A percentile compares a stretch with the other conserved stretches of the same genome.
Evolutionary conservation across 1,139 yeast genomes (phyloP).

Genomic region (Taphrina deformans): DNA sequence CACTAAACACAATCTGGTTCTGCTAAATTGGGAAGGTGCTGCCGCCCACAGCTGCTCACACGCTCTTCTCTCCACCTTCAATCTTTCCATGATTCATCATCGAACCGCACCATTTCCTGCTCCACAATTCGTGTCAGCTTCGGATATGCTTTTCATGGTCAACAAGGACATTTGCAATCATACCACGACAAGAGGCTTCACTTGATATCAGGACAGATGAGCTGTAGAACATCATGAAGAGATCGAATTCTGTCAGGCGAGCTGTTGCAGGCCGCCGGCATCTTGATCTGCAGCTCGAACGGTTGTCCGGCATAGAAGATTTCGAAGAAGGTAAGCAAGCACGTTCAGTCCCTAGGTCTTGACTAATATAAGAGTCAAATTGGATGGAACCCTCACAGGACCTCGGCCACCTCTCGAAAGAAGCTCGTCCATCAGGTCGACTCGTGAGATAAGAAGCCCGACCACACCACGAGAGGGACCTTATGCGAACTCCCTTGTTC

Average conservation of each 20-base stretch:
- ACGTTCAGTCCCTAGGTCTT: no score
- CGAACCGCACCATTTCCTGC: background rate
- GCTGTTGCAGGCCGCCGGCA: slow-evolving; percentile 3
- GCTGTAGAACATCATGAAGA: slow-evolving; percentile 16
- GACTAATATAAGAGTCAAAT: background rate
- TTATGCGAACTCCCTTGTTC: background rate
- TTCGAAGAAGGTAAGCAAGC: slow-evolving; percentile 28
- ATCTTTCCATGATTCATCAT: background rate
- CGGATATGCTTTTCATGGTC: no score
- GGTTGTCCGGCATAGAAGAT: background rate
- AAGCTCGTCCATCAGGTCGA: background rate
- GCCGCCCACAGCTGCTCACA: no score
- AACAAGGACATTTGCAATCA: no score
- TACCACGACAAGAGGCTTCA: background rate
- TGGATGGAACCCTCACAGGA: background rate
- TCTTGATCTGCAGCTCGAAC: background rate
- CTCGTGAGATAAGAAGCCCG: background rate
- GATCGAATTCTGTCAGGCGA: background rate
- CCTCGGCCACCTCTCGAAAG: background rate
- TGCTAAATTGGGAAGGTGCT: no score
- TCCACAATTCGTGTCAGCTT: slow-evolving; percentile 1
- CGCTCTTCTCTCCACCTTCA: background rate
- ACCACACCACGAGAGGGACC: background rate
- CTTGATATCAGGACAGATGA: no score
- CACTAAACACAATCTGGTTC: no score